Percentiles rank a stretch among this genome's conserved stretches.
These are phyloP conservation scores for Bruguiera gymnorhiza DNA, from an alignment of 345 rosid genomes.

Conservation along the genomic window DNA sequence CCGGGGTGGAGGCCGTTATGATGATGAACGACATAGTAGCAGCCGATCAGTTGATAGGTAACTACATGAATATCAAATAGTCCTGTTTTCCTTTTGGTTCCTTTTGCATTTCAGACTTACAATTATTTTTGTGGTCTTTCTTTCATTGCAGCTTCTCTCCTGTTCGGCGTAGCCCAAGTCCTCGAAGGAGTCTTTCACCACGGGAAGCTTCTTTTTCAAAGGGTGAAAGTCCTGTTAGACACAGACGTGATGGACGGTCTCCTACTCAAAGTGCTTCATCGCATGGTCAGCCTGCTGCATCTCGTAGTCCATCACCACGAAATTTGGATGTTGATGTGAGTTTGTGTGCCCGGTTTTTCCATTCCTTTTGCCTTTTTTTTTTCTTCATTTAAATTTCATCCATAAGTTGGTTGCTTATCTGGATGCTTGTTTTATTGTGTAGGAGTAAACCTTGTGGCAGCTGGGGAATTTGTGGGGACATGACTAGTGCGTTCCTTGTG, in stretches of 20 bases:
- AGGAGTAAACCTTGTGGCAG: conserved; percentile 45
- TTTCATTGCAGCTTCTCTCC: conserved; percentile 40
- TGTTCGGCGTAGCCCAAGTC: conserved; percentile 32
- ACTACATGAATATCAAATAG: no score
- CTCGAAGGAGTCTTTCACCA: conserved; percentile 40
- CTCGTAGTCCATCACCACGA: conserved; percentile 34
- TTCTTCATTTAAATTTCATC: not conserved
- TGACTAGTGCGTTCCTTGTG: conserved; percentile 25
- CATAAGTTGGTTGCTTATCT: conserved; percentile 11
- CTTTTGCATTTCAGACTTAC: not conserved
- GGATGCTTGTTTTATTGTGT: conserved; percentile 23
- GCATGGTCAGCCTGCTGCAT: conserved; percentile 30
- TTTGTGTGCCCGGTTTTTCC: not conserved
- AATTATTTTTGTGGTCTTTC: not conserved
- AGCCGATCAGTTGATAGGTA: conserved; percentile 51
- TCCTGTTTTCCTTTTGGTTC: not conserved
- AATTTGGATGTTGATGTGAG: conserved; percentile 31
- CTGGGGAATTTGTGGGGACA: conserved; percentile 18
- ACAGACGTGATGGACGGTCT: conserved; percentile 25
- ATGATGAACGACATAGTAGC: conserved; percentile 41
- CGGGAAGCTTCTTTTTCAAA: conserved; percentile 24
- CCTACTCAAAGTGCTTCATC: conserved; percentile 39
- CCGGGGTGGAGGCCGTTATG: conserved; percentile 44
- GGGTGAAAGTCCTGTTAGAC: conserved; percentile 40
- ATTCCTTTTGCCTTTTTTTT: not conserved